These are phyloP conservation scores for Plasmopara muralis DNA, from an alignment of 352 stramenopile genomes.

Conservation along the genomic window DNA sequence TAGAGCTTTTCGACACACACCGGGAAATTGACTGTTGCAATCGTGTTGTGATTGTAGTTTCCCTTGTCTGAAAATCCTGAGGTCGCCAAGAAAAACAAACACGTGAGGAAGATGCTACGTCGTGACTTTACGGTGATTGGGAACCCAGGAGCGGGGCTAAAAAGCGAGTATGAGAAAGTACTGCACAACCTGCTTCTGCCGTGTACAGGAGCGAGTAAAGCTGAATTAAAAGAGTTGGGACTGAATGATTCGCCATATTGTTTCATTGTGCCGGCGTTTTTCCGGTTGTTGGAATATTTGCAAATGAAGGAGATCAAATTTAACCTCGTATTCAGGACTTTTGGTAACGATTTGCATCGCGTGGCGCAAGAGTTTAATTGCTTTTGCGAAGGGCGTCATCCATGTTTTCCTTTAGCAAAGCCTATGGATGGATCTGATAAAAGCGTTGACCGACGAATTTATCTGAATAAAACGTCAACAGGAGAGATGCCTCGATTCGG, in stretches of 20 bases:
- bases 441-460: slow-evolving; percentile 43
- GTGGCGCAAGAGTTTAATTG: slow-evolving; percentile 74
- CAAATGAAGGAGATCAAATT: slow-evolving; percentile 40
- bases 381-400: slow-evolving; percentile 64
- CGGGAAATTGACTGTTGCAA: slow-evolving; percentile 3
- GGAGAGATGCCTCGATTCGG: slow-evolving; percentile 38
- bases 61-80: slow-evolving; percentile 41
- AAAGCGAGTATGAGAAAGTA: slow-evolving; percentile 32
- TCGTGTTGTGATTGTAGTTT: slow-evolving; percentile 28
- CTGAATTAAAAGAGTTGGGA: slow-evolving; percentile 21
- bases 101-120: slow-evolving; percentile 47
- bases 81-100: slow-evolving; percentile 52
- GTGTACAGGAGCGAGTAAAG: slow-evolving; percentile 7
- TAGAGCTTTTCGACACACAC: slow-evolving; percentile 1
- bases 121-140: slow-evolving; percentile 55
- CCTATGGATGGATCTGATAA: slow-evolving; percentile 57
- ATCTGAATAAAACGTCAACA: slow-evolving; percentile 17
- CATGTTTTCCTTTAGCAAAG: slow-evolving; percentile 37
- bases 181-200: slow-evolving; percentile 46
- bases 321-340: slow-evolving; percentile 77
- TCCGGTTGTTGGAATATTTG: slow-evolving; percentile 44
- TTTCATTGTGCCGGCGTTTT: slow-evolving; percentile 69
- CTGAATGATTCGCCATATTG: slow-evolving; percentile 40
- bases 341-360: slow-evolving; percentile 54
- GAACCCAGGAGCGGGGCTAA: slow-evolving; percentile 43